Conservation (phyloP, 768 basidiomycete species). For the Boletus rubropictus region DNA sequence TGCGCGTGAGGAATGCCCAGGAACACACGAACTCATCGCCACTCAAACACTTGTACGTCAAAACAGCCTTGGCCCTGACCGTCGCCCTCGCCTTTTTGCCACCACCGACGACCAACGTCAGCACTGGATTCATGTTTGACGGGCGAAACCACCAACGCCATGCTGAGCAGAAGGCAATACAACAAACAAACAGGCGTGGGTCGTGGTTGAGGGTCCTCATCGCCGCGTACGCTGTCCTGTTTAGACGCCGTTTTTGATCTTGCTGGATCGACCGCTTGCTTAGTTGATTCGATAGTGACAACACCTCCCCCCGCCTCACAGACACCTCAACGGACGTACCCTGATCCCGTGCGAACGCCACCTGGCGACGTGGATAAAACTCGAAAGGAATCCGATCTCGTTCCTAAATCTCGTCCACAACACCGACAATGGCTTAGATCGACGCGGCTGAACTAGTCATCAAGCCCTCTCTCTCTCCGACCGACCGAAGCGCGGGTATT, state of each 20-base stretch:
- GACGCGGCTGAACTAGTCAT: not conserved
- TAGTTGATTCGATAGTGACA: conserved; percentile 7
- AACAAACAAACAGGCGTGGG: no score
- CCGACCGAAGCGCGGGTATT: not conserved
- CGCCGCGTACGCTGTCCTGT: conserved; percentile 4
- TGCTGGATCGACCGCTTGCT: conserved; percentile 7
- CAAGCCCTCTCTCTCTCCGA: not conserved
- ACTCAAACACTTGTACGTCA: no score
- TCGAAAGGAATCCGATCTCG: conserved; percentile 2
- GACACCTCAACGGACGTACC: no score
- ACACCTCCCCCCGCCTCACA: no score
- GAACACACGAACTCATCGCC: not conserved
- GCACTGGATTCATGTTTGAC: no score
- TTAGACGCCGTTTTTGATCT: conserved; percentile 7
- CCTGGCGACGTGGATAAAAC: not conserved
- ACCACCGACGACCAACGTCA: no score
- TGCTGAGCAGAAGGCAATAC: no score
- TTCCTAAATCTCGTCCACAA: conserved; percentile 14
- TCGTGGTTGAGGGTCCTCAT: not conserved
- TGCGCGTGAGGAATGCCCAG: conserved; percentile 9
- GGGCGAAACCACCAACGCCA: no score
- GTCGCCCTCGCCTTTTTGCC: no score
- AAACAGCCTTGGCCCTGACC: no score
- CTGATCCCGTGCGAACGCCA: not conserved
- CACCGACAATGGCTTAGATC: conserved; percentile 7